Evolutionary conservation across 2,329 filamentous ascomycete genomes (phyloP), one percentile per base, ranked within the genome.

Genomic region (Drechslerella dactyloides): DNA sequence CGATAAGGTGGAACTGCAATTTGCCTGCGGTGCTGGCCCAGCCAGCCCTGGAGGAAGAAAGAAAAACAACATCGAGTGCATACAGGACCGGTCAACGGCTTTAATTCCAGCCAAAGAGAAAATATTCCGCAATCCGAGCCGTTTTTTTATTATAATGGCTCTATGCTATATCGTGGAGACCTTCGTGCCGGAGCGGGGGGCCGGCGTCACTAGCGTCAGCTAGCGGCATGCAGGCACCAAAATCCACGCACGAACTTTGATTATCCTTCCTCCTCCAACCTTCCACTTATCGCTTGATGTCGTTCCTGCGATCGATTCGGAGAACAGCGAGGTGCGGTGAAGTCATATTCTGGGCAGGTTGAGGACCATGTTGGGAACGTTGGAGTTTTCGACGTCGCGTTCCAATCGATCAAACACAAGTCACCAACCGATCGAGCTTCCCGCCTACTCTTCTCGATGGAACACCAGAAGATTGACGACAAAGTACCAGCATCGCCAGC

Each of bases 51-150:
- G 27, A 33, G 8, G 27, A 8, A 33, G 27, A 33, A 8, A 33
- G 27, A 33, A 33, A 8, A 33, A 33, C 3, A 33, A 33, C 8
- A 3, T 33, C 8, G 3, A 4, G 8, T 33, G 4, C 3, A 33
- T 33, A n/a, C n/a, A n/a, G 27, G 27, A 33, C 27, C 27, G 8
- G 27, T 33, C 27, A 8, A 33, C 27, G 27, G 27, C 27, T 33
- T 33, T 33, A 33, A 33, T 33, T 33, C 27, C 27, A 33, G 27
- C 27, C 27, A 19, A 48, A 10, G 15, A 48, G 19, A 48, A 23
- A 48, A 48, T 48, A 23, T 48, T 48, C 44, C 44, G 44, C 44
- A 48, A 48, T 21, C 44, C 44, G 44, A 23, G 44, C 44, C 44
- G 44, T 21, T 44, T 15, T 37, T 37, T 15, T 48, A 15, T 10